Base-by-base conservation (phyloP, 169 alveolate genomes). In the Babesia caballi region DNA sequence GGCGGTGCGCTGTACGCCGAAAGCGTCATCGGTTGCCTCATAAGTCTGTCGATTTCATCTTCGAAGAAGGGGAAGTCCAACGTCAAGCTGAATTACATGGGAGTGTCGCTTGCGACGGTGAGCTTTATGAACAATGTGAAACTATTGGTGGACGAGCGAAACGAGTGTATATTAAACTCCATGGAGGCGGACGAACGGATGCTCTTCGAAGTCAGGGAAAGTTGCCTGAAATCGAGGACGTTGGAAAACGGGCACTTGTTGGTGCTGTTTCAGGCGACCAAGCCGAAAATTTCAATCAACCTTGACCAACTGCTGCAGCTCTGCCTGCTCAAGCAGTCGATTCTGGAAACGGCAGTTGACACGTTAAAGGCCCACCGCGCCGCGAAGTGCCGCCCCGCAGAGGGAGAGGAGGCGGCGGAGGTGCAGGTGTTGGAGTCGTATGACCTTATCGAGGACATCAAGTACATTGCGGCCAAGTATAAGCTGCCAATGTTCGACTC, bases 301-400 rank as follows among this genome's bases (percentile, higher is more conserved):
- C 15, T 67, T 11, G 78, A 67, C 59, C 66, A 67, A 28, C 38
- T 67, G 30, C 36, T 67, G 30, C 66, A 67, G 19, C 60, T 63
- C 6, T 49, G 58, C 21, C 61, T 63, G 33, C 73, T 63, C 21
- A 63, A 63, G 30, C 44, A 42, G 1, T 27, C 32, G 8, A 32
- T 63, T 0, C 3, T 63, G 0, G 60, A 38, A 5, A 44, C 21
- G 2, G 73, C 73, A 12, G 25, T 63, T 1, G 47, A 17, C 7
- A 49, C 60, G 3, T 35, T 63, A 3, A 63, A 49, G 51, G 73
- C 60, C 17, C 60, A 63, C 36, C 35, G 36, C n/a, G 3, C 25
- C 4, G 17, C n/a, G 4, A 9, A 7, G 19, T 4, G 21, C 23
- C 49, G 58, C 19, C 27, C 2, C 47, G 30, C 28, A 0, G 50